These are phyloP conservation scores for Boletus sp. DNA, from an alignment of 768 basidiomycete genomes.

Conservation along the genomic window DNA sequence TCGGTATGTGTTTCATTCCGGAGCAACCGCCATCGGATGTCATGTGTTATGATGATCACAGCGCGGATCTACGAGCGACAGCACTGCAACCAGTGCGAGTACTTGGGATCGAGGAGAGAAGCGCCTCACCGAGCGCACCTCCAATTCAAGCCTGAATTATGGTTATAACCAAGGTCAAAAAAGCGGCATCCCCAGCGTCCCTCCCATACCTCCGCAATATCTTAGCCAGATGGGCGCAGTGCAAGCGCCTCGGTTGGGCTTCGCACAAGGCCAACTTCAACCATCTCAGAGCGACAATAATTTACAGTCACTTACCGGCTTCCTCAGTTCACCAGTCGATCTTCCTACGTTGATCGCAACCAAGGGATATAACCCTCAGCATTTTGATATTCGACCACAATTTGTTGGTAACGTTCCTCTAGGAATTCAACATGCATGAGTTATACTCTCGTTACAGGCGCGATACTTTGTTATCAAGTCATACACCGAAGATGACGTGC, in stretches of 20 bases:
- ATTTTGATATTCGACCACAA: slow-evolving; percentile 76
- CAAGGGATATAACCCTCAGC: slow-evolving; percentile 88
- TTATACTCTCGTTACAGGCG: slow-evolving; percentile 47
- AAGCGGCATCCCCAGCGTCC: slow-evolving; percentile 56
- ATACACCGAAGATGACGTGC: slow-evolving; percentile 98
- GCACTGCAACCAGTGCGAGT: slow-evolving; percentile 34
- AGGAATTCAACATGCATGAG: not conserved
- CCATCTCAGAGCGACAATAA: slow-evolving; percentile 27
- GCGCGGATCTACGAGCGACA: slow-evolving; percentile 29
- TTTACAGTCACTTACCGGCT: slow-evolving; percentile 42
- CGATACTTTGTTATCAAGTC: slow-evolving; percentile 98
- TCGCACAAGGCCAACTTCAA: slow-evolving; percentile 27
- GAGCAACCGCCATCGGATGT: slow-evolving; percentile 39
- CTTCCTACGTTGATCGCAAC: slow-evolving; percentile 78
- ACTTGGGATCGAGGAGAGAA: slow-evolving; percentile 71
- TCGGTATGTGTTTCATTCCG: slow-evolving; percentile 48
- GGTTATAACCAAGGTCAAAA: slow-evolving; percentile 45
- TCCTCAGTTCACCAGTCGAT: slow-evolving; percentile 71
- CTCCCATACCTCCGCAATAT: slow-evolving; percentile 71
- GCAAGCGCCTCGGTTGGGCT: slow-evolving; percentile 39
- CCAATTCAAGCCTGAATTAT: slow-evolving; percentile 69
- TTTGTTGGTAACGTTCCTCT: slow-evolving; percentile 51
- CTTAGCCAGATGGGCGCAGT: slow-evolving; percentile 49
- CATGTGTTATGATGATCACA: slow-evolving; percentile 31
- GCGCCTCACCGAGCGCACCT: slow-evolving; percentile 50